Percentiles rank a stretch among this genome's conserved stretches.
Evolutionary conservation across 2,329 filamentous ascomycete genomes (phyloP).

Genomic region (Fusarium albosuccineum): DNA sequence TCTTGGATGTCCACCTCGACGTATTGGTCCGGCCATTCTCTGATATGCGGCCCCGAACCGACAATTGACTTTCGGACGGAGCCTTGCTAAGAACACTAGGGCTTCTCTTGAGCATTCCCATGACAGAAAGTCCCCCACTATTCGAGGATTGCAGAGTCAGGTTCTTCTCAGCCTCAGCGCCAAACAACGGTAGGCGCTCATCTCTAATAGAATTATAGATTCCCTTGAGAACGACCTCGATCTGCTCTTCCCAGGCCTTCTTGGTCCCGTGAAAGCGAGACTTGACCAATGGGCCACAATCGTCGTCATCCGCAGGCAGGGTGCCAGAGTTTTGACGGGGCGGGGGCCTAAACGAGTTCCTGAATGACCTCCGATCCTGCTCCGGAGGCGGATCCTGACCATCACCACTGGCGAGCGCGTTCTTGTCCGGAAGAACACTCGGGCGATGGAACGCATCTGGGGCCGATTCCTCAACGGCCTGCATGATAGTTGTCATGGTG

Average conservation of each 20-base stretch:
- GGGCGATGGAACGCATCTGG: conserved; percentile 74
- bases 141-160: conserved; percentile 57
- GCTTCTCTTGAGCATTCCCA: conserved; percentile 82
- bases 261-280: conserved; percentile 79
- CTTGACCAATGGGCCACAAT: conserved; percentile 83
- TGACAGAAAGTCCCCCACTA: conserved; percentile 78
- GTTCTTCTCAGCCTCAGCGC: conserved; percentile 67
- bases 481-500: conserved; percentile 88
- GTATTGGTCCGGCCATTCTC: conserved; percentile 68
- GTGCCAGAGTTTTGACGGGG: conserved; percentile 59
- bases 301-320: conserved; percentile 55
- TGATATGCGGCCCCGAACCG: conserved; percentile 76
- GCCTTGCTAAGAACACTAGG: conserved; percentile 94
- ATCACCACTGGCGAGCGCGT: conserved; percentile 50
- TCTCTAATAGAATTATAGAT: conserved; percentile 92
- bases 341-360: conserved; percentile 65
- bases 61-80: conserved; percentile 83
- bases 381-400: conserved; percentile 52
- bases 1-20: conserved; percentile 86
- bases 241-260: conserved; percentile 87
- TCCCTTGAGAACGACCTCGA: conserved; percentile 91
- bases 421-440: conserved; percentile 65
- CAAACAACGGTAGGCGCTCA: conserved; percentile 87
- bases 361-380: conserved; percentile 55
- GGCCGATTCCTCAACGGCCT: conserved; percentile 79